Conservation (phyloP, 2,329 filamentous ascomycete species). For the Cercospora sp. region DNA sequence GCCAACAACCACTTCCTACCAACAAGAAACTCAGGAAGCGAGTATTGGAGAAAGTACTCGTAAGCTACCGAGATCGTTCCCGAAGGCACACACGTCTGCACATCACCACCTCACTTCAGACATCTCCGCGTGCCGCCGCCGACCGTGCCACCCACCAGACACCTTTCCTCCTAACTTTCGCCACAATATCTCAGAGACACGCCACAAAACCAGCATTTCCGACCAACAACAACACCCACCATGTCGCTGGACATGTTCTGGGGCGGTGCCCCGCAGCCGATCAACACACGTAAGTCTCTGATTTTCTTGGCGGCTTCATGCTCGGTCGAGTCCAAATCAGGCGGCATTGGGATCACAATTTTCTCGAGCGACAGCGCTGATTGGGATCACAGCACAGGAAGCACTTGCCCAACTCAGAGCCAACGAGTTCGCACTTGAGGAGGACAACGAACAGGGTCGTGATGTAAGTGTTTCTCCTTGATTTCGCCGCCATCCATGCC, state of each 20-base stretch:
- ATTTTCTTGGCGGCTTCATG: neutral
- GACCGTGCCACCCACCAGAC: neutral
- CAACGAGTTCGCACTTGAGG: constrained; percentile 10
- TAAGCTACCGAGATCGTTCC: neutral
- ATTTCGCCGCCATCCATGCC: neutral
- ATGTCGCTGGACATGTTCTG: constrained; percentile 25
- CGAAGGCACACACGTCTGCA: neutral
- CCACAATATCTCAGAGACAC: neutral
- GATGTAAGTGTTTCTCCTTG: constrained; percentile 16
- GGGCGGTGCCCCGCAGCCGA: constrained; percentile 22
- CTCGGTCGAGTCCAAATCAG: neutral
- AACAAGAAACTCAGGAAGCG: neutral
- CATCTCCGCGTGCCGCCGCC: neutral
- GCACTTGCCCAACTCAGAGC: constrained; percentile 5
- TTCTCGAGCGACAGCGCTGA: neutral
- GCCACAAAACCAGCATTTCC: neutral
- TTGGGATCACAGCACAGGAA: neutral
- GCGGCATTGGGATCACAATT: neutral
- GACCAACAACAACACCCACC: neutral
- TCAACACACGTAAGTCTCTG: constrained; percentile 19
- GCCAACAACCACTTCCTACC: neutral
- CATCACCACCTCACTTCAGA: neutral
- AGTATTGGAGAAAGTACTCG: neutral
- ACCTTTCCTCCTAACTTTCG: neutral
- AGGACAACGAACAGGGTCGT: constrained; percentile 8